Base-by-base conservation (phyloP, 257 asterid genomes). In the Galeopsis tetrahit region DNA sequence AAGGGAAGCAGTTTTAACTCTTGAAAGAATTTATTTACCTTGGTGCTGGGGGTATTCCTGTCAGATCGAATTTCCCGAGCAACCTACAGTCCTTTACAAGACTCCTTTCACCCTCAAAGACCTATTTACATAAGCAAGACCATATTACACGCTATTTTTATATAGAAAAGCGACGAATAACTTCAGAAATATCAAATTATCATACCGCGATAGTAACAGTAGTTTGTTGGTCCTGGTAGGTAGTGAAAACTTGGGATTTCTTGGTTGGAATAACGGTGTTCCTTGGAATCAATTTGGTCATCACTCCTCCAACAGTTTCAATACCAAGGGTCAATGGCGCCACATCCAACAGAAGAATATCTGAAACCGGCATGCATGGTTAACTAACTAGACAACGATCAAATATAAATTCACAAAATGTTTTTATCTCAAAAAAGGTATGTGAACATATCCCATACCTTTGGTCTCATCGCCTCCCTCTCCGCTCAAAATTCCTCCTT, bases 151-250 rank as follows among this genome's bases (percentile, higher is more conserved):
- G 68, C 75, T 52, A 75, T 9, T 11, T 1, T 49, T n/a, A 13
- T n/a, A 6, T 55, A 72, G 28, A 51, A 40, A 32, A 31, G 31
- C 1, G 33, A 36, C 15, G 42, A 48, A 46, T 21, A 21, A 21
- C 28, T 14, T 35, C 13, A 35, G 39, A 7, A 21, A 63, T 21
- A 21, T 69, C 40, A 21, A 44, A 68, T 33, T 51, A 39, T 9
- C 2, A 69, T 82, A 93, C 98, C 99, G 90, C 88, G 77, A 91
- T 94, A 42, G 97, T 73, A 68, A 94, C 99, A 0, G 92, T 85
- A 51, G 99, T 91, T 75, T 94, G 99, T 78, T 94, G 99, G 70
- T 94, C 99, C 78, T 94, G 99, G 92, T 94, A 94, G 38, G 99
- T 91, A 3, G 99, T 94, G 78, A 94, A 94, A 61, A 88, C 96